Evolutionary conservation across 75 land plant genomes (phyloP), one percentile per base, ranked within the genome.

Genomic region (Azolla pinnata): DNA sequence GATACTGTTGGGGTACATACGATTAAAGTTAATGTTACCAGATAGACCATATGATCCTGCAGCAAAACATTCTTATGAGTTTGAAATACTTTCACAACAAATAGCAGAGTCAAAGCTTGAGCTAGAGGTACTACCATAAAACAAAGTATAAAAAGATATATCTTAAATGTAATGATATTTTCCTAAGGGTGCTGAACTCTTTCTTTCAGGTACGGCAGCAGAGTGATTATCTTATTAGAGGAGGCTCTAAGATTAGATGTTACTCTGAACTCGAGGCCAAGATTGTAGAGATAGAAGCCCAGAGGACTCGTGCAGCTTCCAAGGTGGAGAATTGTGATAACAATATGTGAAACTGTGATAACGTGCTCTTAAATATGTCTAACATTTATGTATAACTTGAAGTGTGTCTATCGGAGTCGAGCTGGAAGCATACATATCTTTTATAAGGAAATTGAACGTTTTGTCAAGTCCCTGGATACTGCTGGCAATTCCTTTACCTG

Each of bases 201-300:
- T n/a, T n/a, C n/a, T n/a, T n/a, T n/a, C 53, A 87, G 93, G 89
- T 92, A 18, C 61, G 83, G 17, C 70, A 83, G 63, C 83, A 88
- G 49, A 83, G 90, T 62, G 68, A 76, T 16, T 33, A 59, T 44
- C 61, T 85, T 33, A 67, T 76, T 2, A 81, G 87, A 66, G 67
- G 78, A 16, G 60, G 54, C 21, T 59, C 66, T 28, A 12, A 47
- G 40, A 52, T 66, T 71, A 63, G 49, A 38, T 45, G 62, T 33
- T 48, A 61, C 50, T 31, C 44, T 9, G 30, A 67, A 30, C 58
- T 28, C 29, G 4, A 18, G 25, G 1, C 7, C 2, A 59, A 23
- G 1, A 65, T 79, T 23, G 64, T 72, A 44, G 64, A 59, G 8
- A 69, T 81, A 26, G 28, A 88, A 29, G 50, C 61, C 42, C 76